These are phyloP conservation scores for Pelargonium australe DNA, from an alignment of 441 rosid genomes.

Conservation along the genomic window DNA sequence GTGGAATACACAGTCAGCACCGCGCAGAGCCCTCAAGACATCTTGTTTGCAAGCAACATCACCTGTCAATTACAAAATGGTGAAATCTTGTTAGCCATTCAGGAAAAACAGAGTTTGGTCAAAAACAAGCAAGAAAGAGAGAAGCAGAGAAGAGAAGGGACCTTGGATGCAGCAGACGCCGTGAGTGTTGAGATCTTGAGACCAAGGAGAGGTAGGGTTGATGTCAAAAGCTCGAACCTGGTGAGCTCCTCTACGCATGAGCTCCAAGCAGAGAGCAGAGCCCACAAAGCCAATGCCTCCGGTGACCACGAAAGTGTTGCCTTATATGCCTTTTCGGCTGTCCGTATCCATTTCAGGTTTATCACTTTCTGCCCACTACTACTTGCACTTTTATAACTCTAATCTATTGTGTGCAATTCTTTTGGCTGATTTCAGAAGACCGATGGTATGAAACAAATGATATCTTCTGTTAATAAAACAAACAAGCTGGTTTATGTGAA, in stretches of 20 bases:
- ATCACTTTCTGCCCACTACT: background rate
- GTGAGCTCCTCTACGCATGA: conserved; percentile 80
- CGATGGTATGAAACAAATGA: too few relatives aligned
- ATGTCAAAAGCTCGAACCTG: conserved; percentile 73
- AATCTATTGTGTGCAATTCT: too few relatives aligned
- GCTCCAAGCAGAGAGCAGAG: conserved; percentile 66
- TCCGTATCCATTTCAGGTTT: conserved; percentile 37
- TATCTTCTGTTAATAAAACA: too few relatives aligned
- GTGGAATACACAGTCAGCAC: conserved; percentile 76
- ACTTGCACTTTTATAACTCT: background rate
- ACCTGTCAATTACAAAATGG: conserved; percentile 32
- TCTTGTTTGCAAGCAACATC: conserved; percentile 52
- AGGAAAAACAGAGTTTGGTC: too few relatives aligned
- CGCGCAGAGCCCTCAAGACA: conserved; percentile 57
- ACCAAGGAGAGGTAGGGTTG: conserved; percentile 55
- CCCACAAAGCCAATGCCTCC: conserved; percentile 88
- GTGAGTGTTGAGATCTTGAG: conserved; percentile 31
- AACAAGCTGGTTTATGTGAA: too few relatives aligned
- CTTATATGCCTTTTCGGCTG: conserved; percentile 67
- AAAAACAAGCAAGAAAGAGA: too few relatives aligned
- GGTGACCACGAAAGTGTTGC: conserved; percentile 53
- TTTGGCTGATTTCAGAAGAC: too few relatives aligned
- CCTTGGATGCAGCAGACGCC: conserved; percentile 64
- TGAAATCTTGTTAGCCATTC: too few relatives aligned
- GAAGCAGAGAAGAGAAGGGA: conserved; percentile 11